phyloP scores from a whole-genome alignment of 2,329 filamentous ascomycete species.

The Coniochaeta ligniaria region DNA sequence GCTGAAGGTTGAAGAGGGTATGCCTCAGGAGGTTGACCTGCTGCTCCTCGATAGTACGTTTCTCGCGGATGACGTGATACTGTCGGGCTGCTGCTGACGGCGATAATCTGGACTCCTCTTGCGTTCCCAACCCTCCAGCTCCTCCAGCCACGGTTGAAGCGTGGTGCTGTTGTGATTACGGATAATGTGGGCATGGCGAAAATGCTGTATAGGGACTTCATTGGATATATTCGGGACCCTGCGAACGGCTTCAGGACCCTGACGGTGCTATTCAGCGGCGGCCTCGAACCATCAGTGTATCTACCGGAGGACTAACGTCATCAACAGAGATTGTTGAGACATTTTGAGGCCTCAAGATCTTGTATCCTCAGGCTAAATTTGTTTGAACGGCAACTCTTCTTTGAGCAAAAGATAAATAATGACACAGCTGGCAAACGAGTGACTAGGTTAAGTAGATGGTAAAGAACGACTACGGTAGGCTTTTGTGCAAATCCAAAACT shows the following conservation, averaged over 20 bases:
- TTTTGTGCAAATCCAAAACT: too few relatives aligned
- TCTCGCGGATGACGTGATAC: constrained; percentile 8
- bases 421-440: too few relatives aligned
- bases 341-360: too few relatives aligned
- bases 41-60: constrained; percentile 53
- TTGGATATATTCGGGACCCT: constrained; percentile 28
- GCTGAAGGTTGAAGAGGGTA: constrained; percentile 29
- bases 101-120: constrained; percentile 18
- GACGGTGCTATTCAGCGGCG: constrained; percentile 13
- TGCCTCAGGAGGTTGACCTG: constrained; percentile 45
- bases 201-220: constrained; percentile 28
- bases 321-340: too few relatives aligned
- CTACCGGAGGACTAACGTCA: neutral
- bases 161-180: constrained; percentile 30
- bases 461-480: too few relatives aligned
- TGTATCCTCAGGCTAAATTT: too few relatives aligned
- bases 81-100: neutral
- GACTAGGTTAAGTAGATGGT: too few relatives aligned
- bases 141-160: constrained; percentile 21
- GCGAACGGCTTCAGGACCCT: constrained; percentile 29
- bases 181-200: constrained; percentile 30
- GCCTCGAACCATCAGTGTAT: constrained; percentile 15
- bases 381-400: too few relatives aligned
- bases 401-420: too few relatives aligned
- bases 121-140: constrained; percentile 28